A percentile compares a stretch with the other conserved stretches of the same genome.
phyloP scores from a whole-genome alignment of 2,329 filamentous ascomycete species.

The Sporothrix pseudoabietina region DNA sequence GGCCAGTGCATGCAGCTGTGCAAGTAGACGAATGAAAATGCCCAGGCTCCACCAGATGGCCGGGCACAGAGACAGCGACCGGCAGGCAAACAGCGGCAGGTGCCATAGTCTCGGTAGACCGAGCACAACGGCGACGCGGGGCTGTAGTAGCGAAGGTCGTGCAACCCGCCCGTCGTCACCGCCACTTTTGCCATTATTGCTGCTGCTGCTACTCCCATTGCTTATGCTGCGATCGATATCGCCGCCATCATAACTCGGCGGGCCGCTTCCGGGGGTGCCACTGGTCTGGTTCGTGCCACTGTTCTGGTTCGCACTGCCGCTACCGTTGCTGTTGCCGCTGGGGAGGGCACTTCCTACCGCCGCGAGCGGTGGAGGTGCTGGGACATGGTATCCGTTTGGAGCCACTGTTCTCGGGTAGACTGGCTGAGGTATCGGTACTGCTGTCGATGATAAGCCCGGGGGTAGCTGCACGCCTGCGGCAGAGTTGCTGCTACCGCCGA shows the following conservation, averaged over 20 bases:
- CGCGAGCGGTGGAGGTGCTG: not conserved
- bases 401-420: not conserved
- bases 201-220: conserved; percentile 19
- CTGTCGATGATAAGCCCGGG: not conserved
- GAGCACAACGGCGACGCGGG: conserved; percentile 75
- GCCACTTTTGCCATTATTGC: not conserved
- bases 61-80: conserved; percentile 71
- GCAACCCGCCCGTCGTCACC: conserved; percentile 32
- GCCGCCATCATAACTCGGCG: conserved; percentile 23
- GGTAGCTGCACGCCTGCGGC: not conserved
- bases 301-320: not conserved
- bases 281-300: not conserved
- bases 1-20: conserved; percentile 55
- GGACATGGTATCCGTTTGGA: not conserved
- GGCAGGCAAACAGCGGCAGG: conserved; percentile 69
- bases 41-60: conserved; percentile 72
- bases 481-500: not conserved
- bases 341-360: not conserved
- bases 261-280: not conserved
- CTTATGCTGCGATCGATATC: conserved; percentile 19
- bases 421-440: not conserved
- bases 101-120: conserved; percentile 74
- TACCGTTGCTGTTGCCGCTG: not conserved
- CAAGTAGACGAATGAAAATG: conserved; percentile 67
- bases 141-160: conserved; percentile 61